Percentiles rank a stretch among this genome's conserved stretches.
phyloP scores from a whole-genome alignment of 2,329 filamentous ascomycete species.

The Colletotrichum somersetense region DNA sequence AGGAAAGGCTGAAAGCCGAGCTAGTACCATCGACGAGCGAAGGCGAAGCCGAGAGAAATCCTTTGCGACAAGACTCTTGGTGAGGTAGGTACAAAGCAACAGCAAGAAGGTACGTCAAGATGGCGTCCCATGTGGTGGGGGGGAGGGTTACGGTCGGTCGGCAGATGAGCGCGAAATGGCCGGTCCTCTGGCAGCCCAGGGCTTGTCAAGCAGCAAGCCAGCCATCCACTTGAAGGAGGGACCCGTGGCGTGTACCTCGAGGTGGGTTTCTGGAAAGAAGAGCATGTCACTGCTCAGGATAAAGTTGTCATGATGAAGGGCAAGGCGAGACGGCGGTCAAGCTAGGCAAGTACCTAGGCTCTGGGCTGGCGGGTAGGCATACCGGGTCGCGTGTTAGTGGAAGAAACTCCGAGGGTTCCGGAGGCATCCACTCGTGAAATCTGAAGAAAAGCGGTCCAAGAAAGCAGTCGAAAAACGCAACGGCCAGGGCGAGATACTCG shows the following conservation, averaged over 20 bases:
- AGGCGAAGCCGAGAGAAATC: slow-evolving; percentile 30
- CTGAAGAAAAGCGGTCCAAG: neutral
- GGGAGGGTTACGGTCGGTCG: neutral
- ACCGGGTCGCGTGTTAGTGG: slow-evolving; percentile 23
- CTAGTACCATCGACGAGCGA: neutral
- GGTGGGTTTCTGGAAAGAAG: neutral
- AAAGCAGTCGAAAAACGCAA: neutral
- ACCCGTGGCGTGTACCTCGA: slow-evolving; percentile 2
- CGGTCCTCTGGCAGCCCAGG: neutral
- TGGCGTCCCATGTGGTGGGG: neutral
- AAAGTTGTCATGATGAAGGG: neutral
- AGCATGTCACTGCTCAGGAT: neutral
- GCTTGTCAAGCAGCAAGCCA: slow-evolving; percentile 1
- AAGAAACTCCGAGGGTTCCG: slow-evolving; percentile 34
- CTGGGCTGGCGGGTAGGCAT: neutral
- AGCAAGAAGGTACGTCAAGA: slow-evolving; percentile 15
- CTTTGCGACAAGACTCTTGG: slow-evolving; percentile 26
- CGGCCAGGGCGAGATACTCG: neutral
- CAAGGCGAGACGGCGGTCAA: slow-evolving; percentile 4
- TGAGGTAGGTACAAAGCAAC: slow-evolving; percentile 19
- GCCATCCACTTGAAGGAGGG: neutral
- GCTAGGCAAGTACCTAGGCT: neutral
- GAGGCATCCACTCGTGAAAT: slow-evolving; percentile 21
- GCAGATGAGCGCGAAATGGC: neutral
- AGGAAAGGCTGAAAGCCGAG: neutral